Evolutionary conservation across 73 alveolate genomes (phyloP), one percentile per base, ranked within the genome.

Genomic region (Strombidium stylifer): DNA sequence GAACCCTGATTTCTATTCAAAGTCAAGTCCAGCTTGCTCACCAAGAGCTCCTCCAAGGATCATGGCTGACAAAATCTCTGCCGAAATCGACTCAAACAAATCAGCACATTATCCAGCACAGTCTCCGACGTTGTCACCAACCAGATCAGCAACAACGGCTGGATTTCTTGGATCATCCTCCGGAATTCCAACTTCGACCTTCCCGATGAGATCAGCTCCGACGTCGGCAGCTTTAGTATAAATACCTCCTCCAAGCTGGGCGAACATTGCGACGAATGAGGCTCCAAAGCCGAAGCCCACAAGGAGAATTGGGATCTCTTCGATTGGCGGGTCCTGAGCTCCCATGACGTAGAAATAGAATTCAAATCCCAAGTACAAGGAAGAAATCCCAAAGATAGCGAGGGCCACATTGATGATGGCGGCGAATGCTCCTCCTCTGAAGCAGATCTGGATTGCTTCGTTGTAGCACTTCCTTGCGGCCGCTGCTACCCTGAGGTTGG

Each of bases 81-180:
- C 98, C 23, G 93, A 81, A 11, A 91, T 91, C 12, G 94, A 81
- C 65, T 91, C 98, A 49, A 91, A 91, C 53, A 91, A 41, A 65
- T 86, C 97, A 18, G 97, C 92, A 45, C 89, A 70, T 68, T 90
- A 84, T 16, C 98, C 98, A 19, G 98, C 98, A 55, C 98, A 91
- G 69, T 91, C 98, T 37, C 96, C 98, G 60, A 91, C 98, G 65
- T 91, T 91, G 79, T 91, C 98, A 14, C 98, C 98, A 16, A 87
- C 98, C 50, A 91, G 53, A 66, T 91, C 98, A 18, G 97, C 98
- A 27, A 91, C 73, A 7, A 87, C 96, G 18, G 98, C 98, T 27
- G 98, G 98, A 51, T 91, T 91, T 28, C 98, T 82, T 0, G 94
- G 95, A 59, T 91, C 98, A 57, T 88, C 98, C 60, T 91, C 98